These are phyloP conservation scores for Aspergillus fumigatus DNA, from an alignment of 2,329 filamentous ascomycete species.

Conservation along the genomic window DNA sequence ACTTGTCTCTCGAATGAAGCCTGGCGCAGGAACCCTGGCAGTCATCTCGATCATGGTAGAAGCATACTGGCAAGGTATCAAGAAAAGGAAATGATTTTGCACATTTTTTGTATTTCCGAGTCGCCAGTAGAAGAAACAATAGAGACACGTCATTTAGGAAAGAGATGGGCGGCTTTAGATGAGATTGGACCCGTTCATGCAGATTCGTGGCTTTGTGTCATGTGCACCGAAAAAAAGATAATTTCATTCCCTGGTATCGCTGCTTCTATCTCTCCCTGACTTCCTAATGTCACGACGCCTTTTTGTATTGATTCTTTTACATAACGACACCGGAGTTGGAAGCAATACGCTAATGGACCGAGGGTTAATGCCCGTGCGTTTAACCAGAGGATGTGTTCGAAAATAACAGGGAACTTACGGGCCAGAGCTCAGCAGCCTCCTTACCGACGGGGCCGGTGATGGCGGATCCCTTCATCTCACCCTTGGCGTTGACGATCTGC, in stretches of 20 bases:
- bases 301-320: conserved; percentile 57
- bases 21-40: background rate
- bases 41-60: background rate
- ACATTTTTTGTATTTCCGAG: conserved; percentile 9
- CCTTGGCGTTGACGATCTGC: conserved; percentile 99
- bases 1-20: background rate
- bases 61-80: background rate
- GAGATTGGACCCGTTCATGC: background rate
- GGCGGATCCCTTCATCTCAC: conserved; percentile 99
- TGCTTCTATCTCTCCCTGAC: conserved; percentile 12
- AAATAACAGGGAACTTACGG: conserved; percentile 58
- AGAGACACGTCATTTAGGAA: conserved; percentile 1
- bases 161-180: background rate
- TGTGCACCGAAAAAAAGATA: conserved; percentile 17
- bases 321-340: conserved; percentile 99
- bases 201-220: conserved; percentile 4
- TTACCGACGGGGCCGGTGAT: conserved; percentile 99
- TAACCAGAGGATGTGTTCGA: background rate
- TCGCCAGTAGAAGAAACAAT: conserved; percentile 4
- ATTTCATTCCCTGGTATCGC: conserved; percentile 6
- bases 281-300: conserved; percentile 7
- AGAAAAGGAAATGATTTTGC: background rate
- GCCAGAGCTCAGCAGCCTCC: conserved; percentile 99
- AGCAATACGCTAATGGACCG: conserved; percentile 75
- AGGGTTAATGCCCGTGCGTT: background rate